Conservation (phyloP, 2,329 filamentous ascomycete genomes). For the Dothideomycetes sp. region DNA sequence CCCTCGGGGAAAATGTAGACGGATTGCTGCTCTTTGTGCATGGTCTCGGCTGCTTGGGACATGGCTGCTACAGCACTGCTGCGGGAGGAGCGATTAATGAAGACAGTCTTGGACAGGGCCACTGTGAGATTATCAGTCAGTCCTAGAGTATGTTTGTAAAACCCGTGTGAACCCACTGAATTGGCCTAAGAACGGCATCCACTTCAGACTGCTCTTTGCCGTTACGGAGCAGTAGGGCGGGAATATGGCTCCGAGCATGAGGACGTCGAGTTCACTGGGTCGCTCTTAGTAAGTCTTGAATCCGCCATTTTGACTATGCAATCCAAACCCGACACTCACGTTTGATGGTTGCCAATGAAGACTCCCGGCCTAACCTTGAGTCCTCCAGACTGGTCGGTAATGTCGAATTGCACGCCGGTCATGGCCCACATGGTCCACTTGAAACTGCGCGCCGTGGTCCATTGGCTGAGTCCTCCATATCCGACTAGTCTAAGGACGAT, state of each 20-base stretch:
- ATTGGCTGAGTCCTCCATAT: slow-evolving; percentile 69
- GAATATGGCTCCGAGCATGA: slow-evolving; percentile 82
- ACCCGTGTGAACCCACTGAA: slow-evolving; percentile 49
- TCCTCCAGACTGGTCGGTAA: slow-evolving; percentile 53
- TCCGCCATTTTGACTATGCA: no score
- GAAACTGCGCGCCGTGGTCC: slow-evolving; percentile 70
- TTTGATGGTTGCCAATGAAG: slow-evolving; percentile 92
- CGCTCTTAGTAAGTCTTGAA: background rate
- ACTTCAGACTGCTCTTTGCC: slow-evolving; percentile 75
- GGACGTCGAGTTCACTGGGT: slow-evolving; percentile 68
- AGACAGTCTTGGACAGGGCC: slow-evolving; percentile 74
- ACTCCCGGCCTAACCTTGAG: slow-evolving; percentile 68
- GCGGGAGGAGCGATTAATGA: slow-evolving; percentile 84
- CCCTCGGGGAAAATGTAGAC: slow-evolving; percentile 89
- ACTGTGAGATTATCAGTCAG: slow-evolving; percentile 35
- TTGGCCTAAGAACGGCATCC: slow-evolving; percentile 79
- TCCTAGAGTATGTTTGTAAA: background rate
- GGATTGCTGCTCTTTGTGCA: slow-evolving; percentile 53
- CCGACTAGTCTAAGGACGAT: slow-evolving; percentile 60
- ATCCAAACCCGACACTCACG: slow-evolving; percentile 27
- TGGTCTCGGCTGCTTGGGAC: slow-evolving; percentile 69
- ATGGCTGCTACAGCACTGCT: slow-evolving; percentile 77
- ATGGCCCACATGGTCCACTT: slow-evolving; percentile 63
- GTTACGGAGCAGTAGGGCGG: slow-evolving; percentile 87
- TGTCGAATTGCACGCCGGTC: slow-evolving; percentile 66